phyloP scores from a whole-genome alignment of 768 basidiomycete species.

The Phlebiopsis flavidoalba region DNA sequence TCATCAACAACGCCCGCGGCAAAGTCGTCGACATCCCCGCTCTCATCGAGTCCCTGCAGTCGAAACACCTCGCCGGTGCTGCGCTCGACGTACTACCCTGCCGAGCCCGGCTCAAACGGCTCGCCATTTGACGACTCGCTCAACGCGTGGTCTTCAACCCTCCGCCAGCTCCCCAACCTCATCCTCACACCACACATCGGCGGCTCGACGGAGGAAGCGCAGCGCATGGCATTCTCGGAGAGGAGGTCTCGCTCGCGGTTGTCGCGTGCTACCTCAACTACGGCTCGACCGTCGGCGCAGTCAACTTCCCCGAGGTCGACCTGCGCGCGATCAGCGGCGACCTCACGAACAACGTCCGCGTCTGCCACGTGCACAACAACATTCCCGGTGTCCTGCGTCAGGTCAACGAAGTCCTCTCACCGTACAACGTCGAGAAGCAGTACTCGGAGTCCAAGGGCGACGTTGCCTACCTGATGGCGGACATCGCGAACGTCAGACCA shows the following conservation, averaged over 20 bases:
- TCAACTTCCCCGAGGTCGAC: slow-evolving; percentile 99
- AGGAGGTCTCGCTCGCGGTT: slow-evolving; percentile 85
- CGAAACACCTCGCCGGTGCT: slow-evolving; percentile 86
- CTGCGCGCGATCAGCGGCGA: slow-evolving; percentile 86
- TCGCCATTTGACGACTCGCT: slow-evolving; percentile 84
- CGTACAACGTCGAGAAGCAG: slow-evolving; percentile 99
- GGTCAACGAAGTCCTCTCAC: slow-evolving; percentile 91
- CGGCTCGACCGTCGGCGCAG: slow-evolving; percentile 86
- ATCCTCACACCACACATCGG: slow-evolving; percentile 99
- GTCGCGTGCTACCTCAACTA: slow-evolving; percentile 80
- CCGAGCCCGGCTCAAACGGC: slow-evolving; percentile 91
- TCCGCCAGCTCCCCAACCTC: slow-evolving; percentile 79
- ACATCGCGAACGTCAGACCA: slow-evolving; percentile 87
- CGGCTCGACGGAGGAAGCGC: slow-evolving; percentile 98
- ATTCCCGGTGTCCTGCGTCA: slow-evolving; percentile 90
- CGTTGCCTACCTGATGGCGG: slow-evolving; percentile 93
- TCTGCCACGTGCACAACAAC: slow-evolving; percentile 96
- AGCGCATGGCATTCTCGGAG: slow-evolving; percentile 95
- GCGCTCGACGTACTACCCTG: slow-evolving; percentile 93
- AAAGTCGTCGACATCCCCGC: slow-evolving; percentile 94
- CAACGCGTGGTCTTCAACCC: slow-evolving; percentile 75
- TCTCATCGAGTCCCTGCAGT: slow-evolving; percentile 72
- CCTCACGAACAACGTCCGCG: slow-evolving; percentile 74
- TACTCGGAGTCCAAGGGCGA: slow-evolving; percentile 97
- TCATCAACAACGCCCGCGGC: slow-evolving; percentile 98